These are phyloP conservation scores for Backusella liffmaniae DNA, from an alignment of 192 early-diverging fungal species.

Conservation along the genomic window DNA sequence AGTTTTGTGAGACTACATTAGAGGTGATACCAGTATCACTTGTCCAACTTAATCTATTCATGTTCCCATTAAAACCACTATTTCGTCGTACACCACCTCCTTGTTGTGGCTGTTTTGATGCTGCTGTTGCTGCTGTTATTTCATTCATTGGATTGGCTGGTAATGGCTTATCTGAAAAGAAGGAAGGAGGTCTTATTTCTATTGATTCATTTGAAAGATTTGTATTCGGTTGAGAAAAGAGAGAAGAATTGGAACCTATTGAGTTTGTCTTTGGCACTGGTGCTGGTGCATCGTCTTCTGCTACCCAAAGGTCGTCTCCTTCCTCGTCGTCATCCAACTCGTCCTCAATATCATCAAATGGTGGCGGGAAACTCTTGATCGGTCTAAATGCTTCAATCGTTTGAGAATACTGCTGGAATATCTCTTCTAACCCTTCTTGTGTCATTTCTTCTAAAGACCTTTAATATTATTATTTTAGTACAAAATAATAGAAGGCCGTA, in stretches of 20 bases:
- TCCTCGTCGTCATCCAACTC: constrained; percentile 6
- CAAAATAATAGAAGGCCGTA: not conserved
- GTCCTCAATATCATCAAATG: constrained; percentile 8
- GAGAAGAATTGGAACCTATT: not conserved
- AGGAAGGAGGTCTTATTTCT: constrained; percentile 5
- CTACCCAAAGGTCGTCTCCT: constrained; percentile 9
- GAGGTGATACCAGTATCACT: constrained; percentile 28
- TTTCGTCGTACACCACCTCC: constrained; percentile 8
- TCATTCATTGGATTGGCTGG: constrained; percentile 4
- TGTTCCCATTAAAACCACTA: constrained; percentile 15
- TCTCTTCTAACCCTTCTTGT: constrained; percentile 30
- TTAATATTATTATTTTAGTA: not conserved
- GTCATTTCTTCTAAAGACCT: constrained; percentile 38
- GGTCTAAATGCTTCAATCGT: constrained; percentile 32
- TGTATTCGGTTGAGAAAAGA: constrained; percentile 21
- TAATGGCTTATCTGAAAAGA: constrained; percentile 13
- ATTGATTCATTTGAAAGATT: constrained; percentile 12
- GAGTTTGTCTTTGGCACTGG: not conserved
- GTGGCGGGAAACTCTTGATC: not conserved
- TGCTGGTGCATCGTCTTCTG: not conserved
- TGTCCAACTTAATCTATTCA: constrained; percentile 29
- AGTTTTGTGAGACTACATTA: constrained; percentile 24
- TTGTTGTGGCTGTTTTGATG: not conserved
- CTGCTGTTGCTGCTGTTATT: not conserved
- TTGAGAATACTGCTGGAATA: constrained; percentile 31